Percentiles rank a stretch among this genome's conserved stretches.
phyloP scores from a whole-genome alignment of 2,329 filamentous ascomycete genomes.

The Chrysoporthe puriensis region DNA sequence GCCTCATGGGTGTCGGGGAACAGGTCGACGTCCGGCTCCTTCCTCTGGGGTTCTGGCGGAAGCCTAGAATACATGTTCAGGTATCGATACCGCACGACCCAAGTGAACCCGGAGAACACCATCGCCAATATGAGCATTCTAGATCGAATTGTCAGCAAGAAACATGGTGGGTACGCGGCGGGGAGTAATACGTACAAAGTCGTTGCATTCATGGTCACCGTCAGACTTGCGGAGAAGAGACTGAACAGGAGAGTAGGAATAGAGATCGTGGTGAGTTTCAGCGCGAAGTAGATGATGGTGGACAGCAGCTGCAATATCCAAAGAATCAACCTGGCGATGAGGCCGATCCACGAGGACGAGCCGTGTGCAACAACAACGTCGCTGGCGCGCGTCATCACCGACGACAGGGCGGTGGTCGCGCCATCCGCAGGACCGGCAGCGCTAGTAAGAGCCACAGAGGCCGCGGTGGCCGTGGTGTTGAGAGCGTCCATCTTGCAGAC shows the following conservation, averaged over 20 bases:
- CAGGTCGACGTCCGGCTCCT: slow-evolving; percentile 92
- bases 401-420: slow-evolving; percentile 39
- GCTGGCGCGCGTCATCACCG: slow-evolving; percentile 44
- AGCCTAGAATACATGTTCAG: slow-evolving; percentile 96
- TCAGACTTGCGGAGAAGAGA: slow-evolving; percentile 88
- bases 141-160: slow-evolving; percentile 28
- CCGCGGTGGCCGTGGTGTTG: slow-evolving; percentile 19
- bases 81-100: slow-evolving; percentile 93
- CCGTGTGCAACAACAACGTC: slow-evolving; percentile 43
- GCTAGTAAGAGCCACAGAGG: slow-evolving; percentile 16
- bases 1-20: slow-evolving; percentile 93
- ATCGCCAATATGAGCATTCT: slow-evolving; percentile 77
- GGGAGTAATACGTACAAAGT: slow-evolving; percentile 68
- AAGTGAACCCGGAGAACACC: slow-evolving; percentile 83
- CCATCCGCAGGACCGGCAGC: slow-evolving; percentile 35
- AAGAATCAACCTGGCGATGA: slow-evolving; percentile 59
- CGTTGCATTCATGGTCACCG: slow-evolving; percentile 98
- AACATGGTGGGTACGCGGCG: slow-evolving; percentile 15
- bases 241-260: slow-evolving; percentile 88
- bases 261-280: slow-evolving; percentile 86
- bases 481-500: slow-evolving; percentile 26
- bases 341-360: slow-evolving; percentile 59
- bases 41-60: slow-evolving; percentile 91
- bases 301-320: slow-evolving; percentile 59
- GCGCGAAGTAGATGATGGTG: slow-evolving; percentile 72